Base-by-base conservation (phyloP, 2,329 filamentous ascomycete genomes). In the Ophidiomyces ophidiicola region DNA sequence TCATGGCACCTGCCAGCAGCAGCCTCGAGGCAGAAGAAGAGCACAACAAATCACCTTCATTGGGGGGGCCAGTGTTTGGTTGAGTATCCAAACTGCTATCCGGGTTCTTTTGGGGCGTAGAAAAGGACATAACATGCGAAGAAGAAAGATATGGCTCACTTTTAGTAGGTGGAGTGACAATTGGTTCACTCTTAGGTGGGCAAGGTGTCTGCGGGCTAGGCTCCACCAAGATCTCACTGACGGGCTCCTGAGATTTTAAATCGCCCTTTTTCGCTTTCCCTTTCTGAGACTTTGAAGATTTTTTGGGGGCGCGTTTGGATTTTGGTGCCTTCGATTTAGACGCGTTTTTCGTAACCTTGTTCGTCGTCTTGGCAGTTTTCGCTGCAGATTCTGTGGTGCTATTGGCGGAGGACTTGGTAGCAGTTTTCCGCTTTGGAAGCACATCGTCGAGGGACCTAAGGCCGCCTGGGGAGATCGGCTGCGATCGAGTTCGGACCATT, bases 401-500 rank as follows among this genome's bases (percentile, higher is more conserved):
- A n/a, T n/a, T n/a, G n/a, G n/a, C n/a, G n/a, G n/a, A 26, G 6
- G 24, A 26, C n/a, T 26, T 37, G 20, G 30, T 24, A 5, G 46
- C 46, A 21, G 46, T 41, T 4, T 24, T 45, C 28, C 33, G 34
- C 12, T 39, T 38, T 14, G 41, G 32, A 26, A 42, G 41, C 34
- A 44, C 31, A 2, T 41, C 48, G 10, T 61, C 54, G 18, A 59
- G 56, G 12, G 55, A 55, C 15, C 55, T 39, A 23, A 56, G 50
- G 21, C 56, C 54, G 25, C 52, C 48, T 21, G 59, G 58, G 23
- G 58, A 59, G 12, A 53, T 46, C 15, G 55, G 54, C 43, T 62
- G 57, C 20, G 59, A 62, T 39, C 59, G 58, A 39, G 58, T 59
- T 26, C 59, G 56, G 28, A 31, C 30, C 59, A 61, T 61, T 38